phyloP scores from a whole-genome alignment of 352 stramenopile genomes.

The Globisporangium paroecandrum region DNA sequence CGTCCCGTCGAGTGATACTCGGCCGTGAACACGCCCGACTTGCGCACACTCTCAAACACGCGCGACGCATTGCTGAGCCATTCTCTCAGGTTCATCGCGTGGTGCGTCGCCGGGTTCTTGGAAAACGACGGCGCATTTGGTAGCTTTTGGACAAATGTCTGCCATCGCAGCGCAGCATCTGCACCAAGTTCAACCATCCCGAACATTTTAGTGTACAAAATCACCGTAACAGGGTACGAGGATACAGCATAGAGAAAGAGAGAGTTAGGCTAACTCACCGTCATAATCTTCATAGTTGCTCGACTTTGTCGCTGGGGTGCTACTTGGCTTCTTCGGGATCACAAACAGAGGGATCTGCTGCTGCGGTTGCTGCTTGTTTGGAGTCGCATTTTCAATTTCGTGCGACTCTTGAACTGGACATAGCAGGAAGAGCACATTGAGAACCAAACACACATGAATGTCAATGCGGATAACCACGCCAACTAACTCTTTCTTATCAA shows the following conservation, averaged over 20 bases:
- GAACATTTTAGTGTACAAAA: neutral
- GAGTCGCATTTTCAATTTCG: constrained; percentile 17
- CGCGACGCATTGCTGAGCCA: constrained; percentile 72
- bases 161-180: constrained; percentile 15
- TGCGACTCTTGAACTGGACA: constrained; percentile 16
- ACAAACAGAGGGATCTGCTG: constrained; percentile 16
- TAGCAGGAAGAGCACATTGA: constrained; percentile 3
- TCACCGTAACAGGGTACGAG: neutral
- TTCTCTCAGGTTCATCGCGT: constrained; percentile 56
- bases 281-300: constrained; percentile 31
- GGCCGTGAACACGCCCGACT: constrained; percentile 52
- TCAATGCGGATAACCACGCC: neutral
- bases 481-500: neutral
- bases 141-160: constrained; percentile 16
- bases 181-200: neutral
- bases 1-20: constrained; percentile 31
- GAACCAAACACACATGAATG: neutral
- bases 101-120: constrained; percentile 9
- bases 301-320: neutral
- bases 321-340: constrained; percentile 8
- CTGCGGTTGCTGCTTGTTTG: constrained; percentile 9
- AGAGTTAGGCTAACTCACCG: constrained; percentile 16
- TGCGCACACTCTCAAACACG: constrained; percentile 67
- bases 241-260: neutral
- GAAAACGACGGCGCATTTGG: constrained; percentile 23